These are phyloP conservation scores for Effrenium voratum DNA, from an alignment of 73 alveolate species.

Conservation along the genomic window DNA sequence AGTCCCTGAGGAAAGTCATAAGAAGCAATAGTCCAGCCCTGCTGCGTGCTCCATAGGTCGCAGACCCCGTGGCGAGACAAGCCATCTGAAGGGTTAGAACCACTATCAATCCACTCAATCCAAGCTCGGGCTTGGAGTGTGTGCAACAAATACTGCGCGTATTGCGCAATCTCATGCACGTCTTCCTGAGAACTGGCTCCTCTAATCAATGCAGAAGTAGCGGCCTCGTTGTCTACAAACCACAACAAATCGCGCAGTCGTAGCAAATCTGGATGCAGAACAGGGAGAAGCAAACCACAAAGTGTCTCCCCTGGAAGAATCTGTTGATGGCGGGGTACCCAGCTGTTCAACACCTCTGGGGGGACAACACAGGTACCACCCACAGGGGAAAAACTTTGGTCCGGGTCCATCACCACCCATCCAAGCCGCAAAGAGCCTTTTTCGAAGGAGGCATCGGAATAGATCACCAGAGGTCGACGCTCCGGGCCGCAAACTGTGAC, in stretches of 20 bases:
- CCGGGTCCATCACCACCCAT: neutral
- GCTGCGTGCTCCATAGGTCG: neutral
- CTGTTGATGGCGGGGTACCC: neutral
- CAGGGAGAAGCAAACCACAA: neutral
- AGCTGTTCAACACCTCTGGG: neutral
- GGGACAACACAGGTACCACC: conserved; percentile 48
- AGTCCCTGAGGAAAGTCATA: neutral
- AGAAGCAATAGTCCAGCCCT: neutral
- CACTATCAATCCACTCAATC: conserved; percentile 14
- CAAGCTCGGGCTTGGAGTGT: neutral
- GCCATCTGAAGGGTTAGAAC: neutral
- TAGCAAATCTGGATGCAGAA: neutral
- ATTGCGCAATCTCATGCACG: neutral
- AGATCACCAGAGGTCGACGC: neutral
- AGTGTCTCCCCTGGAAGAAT: conserved; percentile 29
- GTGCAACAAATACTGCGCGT: neutral
- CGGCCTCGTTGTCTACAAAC: conserved; percentile 22
- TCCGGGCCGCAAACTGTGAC: neutral
- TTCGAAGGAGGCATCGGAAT: conserved; percentile 53
- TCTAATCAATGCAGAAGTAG: neutral
- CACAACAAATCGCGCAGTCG: neutral
- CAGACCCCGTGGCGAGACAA: neutral
- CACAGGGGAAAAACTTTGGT: neutral
- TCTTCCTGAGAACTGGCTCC: neutral
- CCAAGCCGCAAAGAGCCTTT: neutral